phyloP scores from a whole-genome alignment of 2,329 filamentous ascomycete genomes.

The Corinectria fuckeliana region DNA sequence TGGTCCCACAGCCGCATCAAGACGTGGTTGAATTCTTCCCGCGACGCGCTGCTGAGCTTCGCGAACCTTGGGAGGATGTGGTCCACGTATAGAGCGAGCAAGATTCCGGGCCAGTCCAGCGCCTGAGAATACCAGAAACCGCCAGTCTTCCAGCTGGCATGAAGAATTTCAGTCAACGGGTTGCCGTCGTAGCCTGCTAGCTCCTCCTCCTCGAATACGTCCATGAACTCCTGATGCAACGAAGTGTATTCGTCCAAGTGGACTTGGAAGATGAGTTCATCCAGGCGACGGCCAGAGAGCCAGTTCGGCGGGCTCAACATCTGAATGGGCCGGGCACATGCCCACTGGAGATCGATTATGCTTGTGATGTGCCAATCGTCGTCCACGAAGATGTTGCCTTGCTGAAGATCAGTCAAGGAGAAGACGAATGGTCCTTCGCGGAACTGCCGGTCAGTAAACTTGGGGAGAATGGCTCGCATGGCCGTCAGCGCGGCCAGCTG shows the following conservation, averaged over 20 bases:
- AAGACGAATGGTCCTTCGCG: slow-evolving; percentile 44
- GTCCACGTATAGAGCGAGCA: not conserved
- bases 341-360: slow-evolving; percentile 46
- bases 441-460: slow-evolving; percentile 25
- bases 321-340: slow-evolving; percentile 38
- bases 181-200: not conserved
- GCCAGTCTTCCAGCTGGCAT: not conserved
- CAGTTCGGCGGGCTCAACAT: slow-evolving; percentile 41
- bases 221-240: not conserved
- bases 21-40: slow-evolving; percentile 13
- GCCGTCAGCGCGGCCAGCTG: slow-evolving; percentile 40
- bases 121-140: not conserved
- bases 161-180: not conserved
- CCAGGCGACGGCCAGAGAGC: slow-evolving; percentile 26
- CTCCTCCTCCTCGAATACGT: not conserved
- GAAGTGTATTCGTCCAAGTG: not conserved
- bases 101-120: not conserved
- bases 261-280: not conserved
- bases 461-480: slow-evolving; percentile 39
- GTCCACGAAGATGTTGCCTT: slow-evolving; percentile 49
- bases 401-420: slow-evolving; percentile 47
- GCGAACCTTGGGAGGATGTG: slow-evolving; percentile 13
- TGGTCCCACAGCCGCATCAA: slow-evolving; percentile 12
- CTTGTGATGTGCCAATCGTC: slow-evolving; percentile 42
- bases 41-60: slow-evolving; percentile 2